Conservation (phyloP, 2,329 filamentous ascomycete genomes). For the Chaetomiaceae sp. region DNA sequence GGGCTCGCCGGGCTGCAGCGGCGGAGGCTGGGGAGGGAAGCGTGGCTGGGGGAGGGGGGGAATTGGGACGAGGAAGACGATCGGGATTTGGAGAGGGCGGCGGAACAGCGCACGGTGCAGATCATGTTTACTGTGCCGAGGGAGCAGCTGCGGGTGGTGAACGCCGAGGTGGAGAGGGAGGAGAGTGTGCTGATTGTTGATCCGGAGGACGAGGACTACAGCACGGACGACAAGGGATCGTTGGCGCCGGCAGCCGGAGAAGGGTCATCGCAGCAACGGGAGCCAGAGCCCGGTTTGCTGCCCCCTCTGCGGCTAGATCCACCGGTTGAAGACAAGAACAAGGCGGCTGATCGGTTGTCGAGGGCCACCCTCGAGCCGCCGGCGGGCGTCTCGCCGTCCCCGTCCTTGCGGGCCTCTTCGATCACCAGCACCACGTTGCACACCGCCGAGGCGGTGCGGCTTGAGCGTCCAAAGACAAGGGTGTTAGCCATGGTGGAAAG, state of each 20-base stretch:
- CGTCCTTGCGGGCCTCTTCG: conserved; percentile 31
- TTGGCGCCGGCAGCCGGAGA: background rate
- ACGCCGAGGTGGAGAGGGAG: conserved; percentile 56
- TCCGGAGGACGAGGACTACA: conserved; percentile 24
- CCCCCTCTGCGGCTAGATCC: background rate
- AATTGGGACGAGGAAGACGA: conserved; percentile 49
- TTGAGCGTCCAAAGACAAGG: conserved; percentile 38
- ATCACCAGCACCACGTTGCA: conserved; percentile 32
- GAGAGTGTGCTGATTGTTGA: conserved; percentile 41
- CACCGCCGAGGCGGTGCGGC: conserved; percentile 45
- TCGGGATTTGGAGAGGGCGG: conserved; percentile 72
- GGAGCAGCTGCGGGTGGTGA: conserved; percentile 83
- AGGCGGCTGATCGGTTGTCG: background rate
- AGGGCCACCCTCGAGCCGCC: background rate
- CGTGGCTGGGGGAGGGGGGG: conserved; percentile 49
- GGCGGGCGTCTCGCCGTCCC: conserved; percentile 14
- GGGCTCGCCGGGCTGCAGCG: conserved; percentile 39
- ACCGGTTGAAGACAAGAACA: background rate
- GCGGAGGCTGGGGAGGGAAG: conserved; percentile 49
- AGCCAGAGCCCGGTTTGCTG: background rate
- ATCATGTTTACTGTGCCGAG: conserved; percentile 93
- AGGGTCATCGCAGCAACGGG: background rate
- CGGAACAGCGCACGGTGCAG: conserved; percentile 68
- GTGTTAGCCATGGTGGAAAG: conserved; percentile 55
- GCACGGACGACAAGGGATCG: background rate